Evolutionary conservation across 176 grass and related monocot species (phyloP), one percentile per base, ranked within the genome.

Genomic region (Hsuehochloa calcarea): DNA sequence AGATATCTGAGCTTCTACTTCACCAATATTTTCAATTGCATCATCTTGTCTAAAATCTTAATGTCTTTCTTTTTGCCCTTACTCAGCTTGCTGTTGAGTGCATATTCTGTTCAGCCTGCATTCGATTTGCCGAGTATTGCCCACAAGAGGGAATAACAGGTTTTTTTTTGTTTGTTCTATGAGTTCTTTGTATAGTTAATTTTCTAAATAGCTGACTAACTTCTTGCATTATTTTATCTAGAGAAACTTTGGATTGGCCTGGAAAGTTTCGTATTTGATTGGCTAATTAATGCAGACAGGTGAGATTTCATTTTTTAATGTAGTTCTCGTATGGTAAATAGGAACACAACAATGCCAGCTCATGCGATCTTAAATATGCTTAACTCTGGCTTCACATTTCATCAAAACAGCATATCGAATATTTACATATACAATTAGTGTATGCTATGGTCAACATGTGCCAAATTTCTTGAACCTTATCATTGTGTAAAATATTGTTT

Each of bases 281-380:
- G 96, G 96, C 82, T 98, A 87, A 98, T 98, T 75, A 98, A 98
- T 68, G 96, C 93, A 66, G 96, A 98, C 84, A 98, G 93, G 96
- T 96, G 79, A 92, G 90, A 39, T 46, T 81, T 75, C 31, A 82
- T 67, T 11, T 10, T 31, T 29, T 22, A 83, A 72, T 44, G 12
- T 39, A 13, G 38, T 86, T 73, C 26, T 58, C 20, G 12, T 73
- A 73, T 50, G 22, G 38, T 83, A 78, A 65, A 74, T 58, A 82
- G 10, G 41, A 77, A 23, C 31, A 44, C 29, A 54, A 27, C 19
- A 31, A 34, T 47, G 37, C 8, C 13, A 31, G 51, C 5, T 52
- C 56, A 19, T 78, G 37, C 31, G 43, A 13, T 58, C 22, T 47
- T 74, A 80, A 56, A 65, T 71, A 9, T 52, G 40, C 1, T 59